Percentiles rank a stretch among this genome's conserved stretches.
phyloP scores from a whole-genome alignment of 495 filamentous ascomycete species.

The Staphylotrichum longicolle region DNA sequence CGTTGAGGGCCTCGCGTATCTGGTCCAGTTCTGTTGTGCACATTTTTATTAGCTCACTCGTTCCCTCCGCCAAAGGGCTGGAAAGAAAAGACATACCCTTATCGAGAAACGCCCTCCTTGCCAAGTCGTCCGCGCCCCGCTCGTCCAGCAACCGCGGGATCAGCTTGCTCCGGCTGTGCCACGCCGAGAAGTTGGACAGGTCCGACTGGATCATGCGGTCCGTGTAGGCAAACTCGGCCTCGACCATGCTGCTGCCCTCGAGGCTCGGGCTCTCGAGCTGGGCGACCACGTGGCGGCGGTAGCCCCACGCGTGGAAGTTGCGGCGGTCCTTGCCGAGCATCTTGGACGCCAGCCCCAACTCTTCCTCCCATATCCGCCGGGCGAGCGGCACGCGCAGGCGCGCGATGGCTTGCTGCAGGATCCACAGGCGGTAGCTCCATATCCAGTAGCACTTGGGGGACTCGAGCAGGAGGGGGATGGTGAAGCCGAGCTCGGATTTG shows the following conservation, averaged over 20 bases:
- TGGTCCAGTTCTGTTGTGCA: conserved; percentile 60
- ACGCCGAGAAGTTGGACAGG: conserved; percentile 94
- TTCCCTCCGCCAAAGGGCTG: no score
- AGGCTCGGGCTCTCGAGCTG: conserved; percentile 60
- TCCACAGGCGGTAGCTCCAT: conserved; percentile 95
- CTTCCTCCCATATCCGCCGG: conserved; percentile 72
- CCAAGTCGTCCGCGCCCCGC: conserved; percentile 57
- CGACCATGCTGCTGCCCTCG: conserved; percentile 59
- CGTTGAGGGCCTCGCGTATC: conserved; percentile 72
- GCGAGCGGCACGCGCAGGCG: conserved; percentile 56
- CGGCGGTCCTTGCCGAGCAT: conserved; percentile 83
- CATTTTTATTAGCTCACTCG: no score
- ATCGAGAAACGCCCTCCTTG: conserved; percentile 67
- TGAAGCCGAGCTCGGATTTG: conserved; percentile 67
- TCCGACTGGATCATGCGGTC: conserved; percentile 78
- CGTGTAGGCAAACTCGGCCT: conserved; percentile 85
- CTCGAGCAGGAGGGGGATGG: conserved; percentile 76
- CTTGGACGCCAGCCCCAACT: conserved; percentile 75
- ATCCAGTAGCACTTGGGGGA: conserved; percentile 99
- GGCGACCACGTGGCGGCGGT: conserved; percentile 71
- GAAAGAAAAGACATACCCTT: conserved; percentile 51
- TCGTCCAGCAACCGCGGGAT: conserved; percentile 74
- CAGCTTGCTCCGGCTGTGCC: conserved; percentile 84
- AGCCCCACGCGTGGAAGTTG: conserved; percentile 98
- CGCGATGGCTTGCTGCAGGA: conserved; percentile 66